Percentiles rank a stretch among this genome's conserved stretches.
Conservation (phyloP, 2,329 filamentous ascomycete species). For the Fusarium sp. region DNA sequence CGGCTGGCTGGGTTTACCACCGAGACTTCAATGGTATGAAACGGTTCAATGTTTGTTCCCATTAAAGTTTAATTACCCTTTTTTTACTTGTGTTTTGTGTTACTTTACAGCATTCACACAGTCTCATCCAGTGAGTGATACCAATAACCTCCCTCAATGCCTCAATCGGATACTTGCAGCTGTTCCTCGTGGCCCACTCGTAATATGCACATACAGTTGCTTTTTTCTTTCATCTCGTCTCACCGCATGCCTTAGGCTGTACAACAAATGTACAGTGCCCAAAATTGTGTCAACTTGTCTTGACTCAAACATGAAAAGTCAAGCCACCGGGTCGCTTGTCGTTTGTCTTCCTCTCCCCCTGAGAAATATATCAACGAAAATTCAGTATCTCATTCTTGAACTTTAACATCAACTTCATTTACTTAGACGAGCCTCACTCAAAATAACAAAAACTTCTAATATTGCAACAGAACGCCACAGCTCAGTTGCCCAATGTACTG, state of each 20-base stretch:
- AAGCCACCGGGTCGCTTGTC: not conserved
- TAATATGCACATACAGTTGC: conserved; percentile 14
- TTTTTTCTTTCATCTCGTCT: conserved; percentile 18
- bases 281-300: not conserved
- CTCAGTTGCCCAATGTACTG: conserved; percentile 12
- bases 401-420: conserved; percentile 1
- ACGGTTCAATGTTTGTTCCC: not conserved
- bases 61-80: conserved; percentile 3
- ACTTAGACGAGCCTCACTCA: conserved; percentile 1
- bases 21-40: not conserved
- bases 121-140: conserved; percentile 1
- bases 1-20: not conserved
- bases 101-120: not conserved
- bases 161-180: conserved; percentile 12
- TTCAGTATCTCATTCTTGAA: conserved; percentile 2
- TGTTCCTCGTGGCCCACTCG: conserved; percentile 22
- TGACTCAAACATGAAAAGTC: not conserved
- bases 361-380: not conserved
- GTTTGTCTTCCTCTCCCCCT: conserved; percentile 1
- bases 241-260: conserved; percentile 8
- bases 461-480: conserved; percentile 13
- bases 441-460: not conserved
- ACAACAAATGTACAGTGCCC: not conserved
- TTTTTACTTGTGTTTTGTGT: not conserved
- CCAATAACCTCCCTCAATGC: conserved; percentile 3